Conservation (phyloP, 306 rosid species). For the Biancaea sappan region DNA sequence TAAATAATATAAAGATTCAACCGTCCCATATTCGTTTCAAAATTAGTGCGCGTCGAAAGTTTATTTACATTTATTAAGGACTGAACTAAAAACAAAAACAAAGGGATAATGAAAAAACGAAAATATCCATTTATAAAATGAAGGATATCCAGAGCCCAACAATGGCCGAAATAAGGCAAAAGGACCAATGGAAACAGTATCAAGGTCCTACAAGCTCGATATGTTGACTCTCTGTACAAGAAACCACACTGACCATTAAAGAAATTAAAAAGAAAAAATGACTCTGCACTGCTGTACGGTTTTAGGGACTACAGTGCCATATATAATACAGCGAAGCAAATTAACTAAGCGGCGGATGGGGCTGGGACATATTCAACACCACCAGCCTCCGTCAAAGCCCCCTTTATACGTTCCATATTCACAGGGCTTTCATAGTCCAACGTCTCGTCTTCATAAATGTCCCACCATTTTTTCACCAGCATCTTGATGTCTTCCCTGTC, state of each 20-base stretch:
- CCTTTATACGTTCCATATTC: conserved; percentile 23
- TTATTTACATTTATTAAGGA: neutral
- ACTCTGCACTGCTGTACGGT: conserved; percentile 9
- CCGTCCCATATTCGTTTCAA: no score
- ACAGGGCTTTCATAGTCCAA: conserved; percentile 50
- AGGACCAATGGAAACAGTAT: conserved; percentile 36
- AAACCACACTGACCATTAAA: neutral
- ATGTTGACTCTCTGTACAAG: neutral
- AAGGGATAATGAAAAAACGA: neutral
- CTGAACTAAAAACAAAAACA: neutral
- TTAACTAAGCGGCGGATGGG: conserved; percentile 63
- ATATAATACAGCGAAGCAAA: neutral
- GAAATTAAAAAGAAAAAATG: neutral
- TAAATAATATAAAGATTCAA: neutral
- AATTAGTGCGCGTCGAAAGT: no score
- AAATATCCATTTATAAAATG: conserved; percentile 30
- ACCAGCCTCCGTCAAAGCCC: conserved; percentile 38
- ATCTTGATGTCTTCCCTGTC: conserved; percentile 78
- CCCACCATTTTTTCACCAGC: conserved; percentile 87
- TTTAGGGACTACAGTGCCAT: neutral
- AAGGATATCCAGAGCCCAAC: conserved; percentile 5
- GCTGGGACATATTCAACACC: conserved; percentile 36
- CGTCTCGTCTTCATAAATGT: conserved; percentile 66
- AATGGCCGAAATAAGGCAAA: neutral
- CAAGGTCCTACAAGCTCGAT: no score